Evolutionary conservation across 768 basidiomycete species (phyloP).

Genomic region (Paxillus involutus): DNA sequence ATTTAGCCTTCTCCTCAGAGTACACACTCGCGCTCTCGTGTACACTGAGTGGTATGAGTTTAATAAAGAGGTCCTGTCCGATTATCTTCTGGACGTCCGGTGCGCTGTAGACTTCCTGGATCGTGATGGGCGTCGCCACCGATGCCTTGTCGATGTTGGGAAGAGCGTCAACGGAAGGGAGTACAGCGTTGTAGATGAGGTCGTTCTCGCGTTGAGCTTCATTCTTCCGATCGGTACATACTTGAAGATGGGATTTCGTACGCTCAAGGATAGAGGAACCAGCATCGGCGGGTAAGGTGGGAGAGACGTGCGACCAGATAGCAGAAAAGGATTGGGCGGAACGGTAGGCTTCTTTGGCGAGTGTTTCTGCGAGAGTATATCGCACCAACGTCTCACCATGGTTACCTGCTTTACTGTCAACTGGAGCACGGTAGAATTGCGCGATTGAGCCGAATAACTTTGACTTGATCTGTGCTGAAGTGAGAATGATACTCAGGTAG

Average conservation of each 20-base stretch:
- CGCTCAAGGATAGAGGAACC: slow-evolving; percentile 78
- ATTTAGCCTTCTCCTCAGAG: slow-evolving; percentile 97
- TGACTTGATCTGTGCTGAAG: slow-evolving; percentile 69
- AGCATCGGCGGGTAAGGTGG: slow-evolving; percentile 86
- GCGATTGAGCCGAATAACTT: slow-evolving; percentile 86
- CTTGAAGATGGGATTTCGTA: slow-evolving; percentile 76
- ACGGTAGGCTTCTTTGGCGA: slow-evolving; percentile 82
- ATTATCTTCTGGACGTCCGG: slow-evolving; percentile 94
- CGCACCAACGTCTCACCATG: slow-evolving; percentile 88
- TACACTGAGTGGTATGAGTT: slow-evolving; percentile 88
- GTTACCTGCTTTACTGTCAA: slow-evolving; percentile 72
- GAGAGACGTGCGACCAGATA: slow-evolving; percentile 70
- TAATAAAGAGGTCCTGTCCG: slow-evolving; percentile 85
- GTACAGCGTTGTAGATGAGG: slow-evolving; percentile 92
- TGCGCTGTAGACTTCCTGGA: slow-evolving; percentile 90
- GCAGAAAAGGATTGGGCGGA: slow-evolving; percentile 67
- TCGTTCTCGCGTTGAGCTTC: slow-evolving; percentile 92
- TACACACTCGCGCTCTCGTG: slow-evolving; percentile 97
- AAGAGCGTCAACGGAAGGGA: slow-evolving; percentile 77
- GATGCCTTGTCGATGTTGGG: slow-evolving; percentile 79
- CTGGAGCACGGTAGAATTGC: slow-evolving; percentile 83
- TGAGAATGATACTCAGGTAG: neutral
- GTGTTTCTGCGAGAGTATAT: slow-evolving; percentile 69
- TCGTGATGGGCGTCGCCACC: slow-evolving; percentile 83
- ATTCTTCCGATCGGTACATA: slow-evolving; percentile 71